These are phyloP conservation scores for Rosa rugosa DNA, from an alignment of 306 rosid species.

Conservation along the genomic window DNA sequence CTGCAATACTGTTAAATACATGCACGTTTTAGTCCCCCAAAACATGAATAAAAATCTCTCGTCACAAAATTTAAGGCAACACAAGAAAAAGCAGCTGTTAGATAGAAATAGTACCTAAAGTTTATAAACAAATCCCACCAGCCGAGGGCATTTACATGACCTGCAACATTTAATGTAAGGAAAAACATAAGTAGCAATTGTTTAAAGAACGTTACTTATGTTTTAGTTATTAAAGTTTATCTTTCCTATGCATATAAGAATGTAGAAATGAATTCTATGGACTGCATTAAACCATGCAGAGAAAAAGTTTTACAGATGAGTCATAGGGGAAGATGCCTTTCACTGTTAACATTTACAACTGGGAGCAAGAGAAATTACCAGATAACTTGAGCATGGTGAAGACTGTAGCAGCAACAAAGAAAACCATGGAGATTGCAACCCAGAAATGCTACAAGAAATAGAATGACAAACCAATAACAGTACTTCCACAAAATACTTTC, in stretches of 20 bases:
- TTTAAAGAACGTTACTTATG: background rate
- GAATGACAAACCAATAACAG: conserved; percentile 25
- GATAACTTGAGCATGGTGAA: conserved; percentile 85
- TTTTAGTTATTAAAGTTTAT: background rate
- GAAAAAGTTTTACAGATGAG: background rate
- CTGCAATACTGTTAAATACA: conserved; percentile 68
- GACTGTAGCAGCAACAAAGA: conserved; percentile 90
- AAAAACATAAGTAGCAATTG: conserved; percentile 8
- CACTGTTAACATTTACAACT: background rate
- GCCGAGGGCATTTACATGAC: conserved; percentile 86
- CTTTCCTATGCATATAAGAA: background rate
- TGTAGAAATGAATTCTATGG: background rate
- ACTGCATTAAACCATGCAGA: conserved; percentile 10
- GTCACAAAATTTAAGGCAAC: conserved; percentile 28
- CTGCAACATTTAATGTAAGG: conserved; percentile 43
- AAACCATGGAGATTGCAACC: conserved; percentile 98
- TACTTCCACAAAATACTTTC: background rate
- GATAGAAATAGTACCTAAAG: conserved; percentile 61
- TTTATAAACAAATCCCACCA: conserved; percentile 99
- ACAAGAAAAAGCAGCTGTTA: conserved; percentile 4
- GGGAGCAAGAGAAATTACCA: conserved; percentile 48
- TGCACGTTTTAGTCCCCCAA: conserved; percentile 17
- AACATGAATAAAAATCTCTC: conserved; percentile 21
- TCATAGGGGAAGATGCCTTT: background rate
- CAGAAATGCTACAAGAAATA: conserved; percentile 80